Evolutionary conservation across 345 rosid genomes (phyloP).

Genomic region (Eucalyptus cloeziana): DNA sequence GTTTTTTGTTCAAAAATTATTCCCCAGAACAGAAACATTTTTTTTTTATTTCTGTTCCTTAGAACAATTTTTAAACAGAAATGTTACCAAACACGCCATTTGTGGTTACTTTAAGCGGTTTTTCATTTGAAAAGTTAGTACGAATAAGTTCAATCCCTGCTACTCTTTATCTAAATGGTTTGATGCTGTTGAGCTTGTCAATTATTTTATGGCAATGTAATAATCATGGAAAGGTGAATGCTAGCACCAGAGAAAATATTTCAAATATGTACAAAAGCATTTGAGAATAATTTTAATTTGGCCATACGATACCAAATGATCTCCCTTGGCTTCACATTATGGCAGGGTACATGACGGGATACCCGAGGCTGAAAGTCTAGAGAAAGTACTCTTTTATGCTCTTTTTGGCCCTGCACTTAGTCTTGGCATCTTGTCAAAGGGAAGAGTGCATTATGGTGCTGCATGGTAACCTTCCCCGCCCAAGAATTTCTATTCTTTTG

Average conservation of each 20-base stretch:
- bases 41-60: too few species aligned
- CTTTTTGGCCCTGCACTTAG: slow-evolving; percentile 63
- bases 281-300: neutral
- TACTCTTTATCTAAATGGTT: neutral
- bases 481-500: too few species aligned
- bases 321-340: neutral
- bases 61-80: too few species aligned
- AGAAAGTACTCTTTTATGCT: slow-evolving; percentile 62
- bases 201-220: neutral
- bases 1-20: too few species aligned
- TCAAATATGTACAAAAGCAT: neutral
- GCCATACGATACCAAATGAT: neutral
- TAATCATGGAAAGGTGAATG: neutral
- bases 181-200: neutral
- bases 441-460: slow-evolving; percentile 58
- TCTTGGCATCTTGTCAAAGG: slow-evolving; percentile 74
- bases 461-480: too few species aligned
- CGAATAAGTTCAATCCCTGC: neutral
- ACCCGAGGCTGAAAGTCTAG: slow-evolving; percentile 43
- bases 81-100: too few species aligned
- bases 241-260: neutral
- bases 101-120: neutral
- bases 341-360: slow-evolving; percentile 57
- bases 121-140: neutral
- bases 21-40: too few species aligned